Evolutionary conservation across 164 flowering plant species (phyloP), one percentile per base, ranked within the genome.

Genomic region (Macadamia integrifolia): DNA sequence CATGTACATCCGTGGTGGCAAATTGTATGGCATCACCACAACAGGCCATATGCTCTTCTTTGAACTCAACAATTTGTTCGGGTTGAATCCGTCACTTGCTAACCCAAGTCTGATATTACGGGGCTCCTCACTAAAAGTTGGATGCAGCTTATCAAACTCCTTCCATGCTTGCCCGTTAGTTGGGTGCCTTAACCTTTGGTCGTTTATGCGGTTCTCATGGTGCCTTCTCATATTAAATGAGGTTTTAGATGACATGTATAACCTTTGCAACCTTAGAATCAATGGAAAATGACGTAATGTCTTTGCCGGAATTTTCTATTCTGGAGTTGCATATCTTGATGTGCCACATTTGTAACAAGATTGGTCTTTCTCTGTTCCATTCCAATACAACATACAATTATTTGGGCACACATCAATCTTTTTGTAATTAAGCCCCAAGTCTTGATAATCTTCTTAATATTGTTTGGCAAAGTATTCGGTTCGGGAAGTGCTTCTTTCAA

Each of bases 221-320:
- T 81, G 77, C 68, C 71, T 78, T 40, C 62, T 69, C 76, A 78
- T 76, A 0, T 48, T 56, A 1, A 14, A 3, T 1, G 72, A 70
- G 7, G 42, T 74, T 3, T 69, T 60, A 1, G 58, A 53, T 0
- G 66, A 71, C 66, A 74, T 63, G 61, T 15, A 77, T 12, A 72
- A 14, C n/a, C 67, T 50, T 17, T 77, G 63, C 3, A 77, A 30
- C 10, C 75, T 69, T 0, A 75, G 76, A 6, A 6, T 77, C 6
- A 74, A 15, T 0, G 71, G 69, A 62, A 72, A 67, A 44, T 69
- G 13, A n/a, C 66, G 55, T 6, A 72, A 29, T 11, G 68, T 60
- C 65, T 73, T 68, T 0, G 23, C 44, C 6, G 69, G 18, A n/a
- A 15, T 49, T 9, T 68, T 73, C 28, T 52, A 49, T 9, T 58